Evolutionary conservation across 2,329 filamentous ascomycete species (phyloP).

Genomic region (Colletotrichum musae): DNA sequence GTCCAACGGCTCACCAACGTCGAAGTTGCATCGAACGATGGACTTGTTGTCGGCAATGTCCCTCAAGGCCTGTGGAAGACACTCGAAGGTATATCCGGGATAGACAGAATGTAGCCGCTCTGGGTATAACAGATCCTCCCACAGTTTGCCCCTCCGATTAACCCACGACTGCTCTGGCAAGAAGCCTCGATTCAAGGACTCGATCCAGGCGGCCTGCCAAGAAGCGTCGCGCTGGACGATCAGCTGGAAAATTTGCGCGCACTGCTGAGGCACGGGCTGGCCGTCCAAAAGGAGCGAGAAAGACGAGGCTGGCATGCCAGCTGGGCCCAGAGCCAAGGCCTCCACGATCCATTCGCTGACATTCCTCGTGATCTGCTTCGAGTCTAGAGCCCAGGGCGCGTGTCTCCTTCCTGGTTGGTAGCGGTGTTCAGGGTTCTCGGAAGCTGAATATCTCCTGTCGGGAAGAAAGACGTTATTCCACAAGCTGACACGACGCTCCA

Average conservation of each 20-base stretch:
- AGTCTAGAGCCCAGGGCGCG: slow-evolving; percentile 1
- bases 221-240: slow-evolving; percentile 9
- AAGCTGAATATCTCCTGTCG: background rate
- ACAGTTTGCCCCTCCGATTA: background rate
- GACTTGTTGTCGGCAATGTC: background rate
- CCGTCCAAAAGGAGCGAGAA: slow-evolving; percentile 14
- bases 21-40: background rate
- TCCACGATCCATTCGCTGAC: slow-evolving; percentile 3
- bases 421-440: background rate
- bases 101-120: too few species aligned
- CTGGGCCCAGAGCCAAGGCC: slow-evolving; percentile 10
- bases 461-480: background rate
- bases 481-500: slow-evolving; percentile 3
- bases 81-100: background rate
- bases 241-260: slow-evolving; percentile 10
- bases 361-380: background rate
- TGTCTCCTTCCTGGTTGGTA: background rate
- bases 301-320: slow-evolving; percentile 8
- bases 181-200: background rate
- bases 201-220: slow-evolving; percentile 3
- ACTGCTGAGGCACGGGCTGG: background rate
- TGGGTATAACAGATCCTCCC: too few species aligned
- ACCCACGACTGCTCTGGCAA: background rate
- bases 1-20: background rate
- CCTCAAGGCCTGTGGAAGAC: background rate